Conservation (phyloP, 805 yeast genomes). For the Sugiyamaella mastotermitis region DNA sequence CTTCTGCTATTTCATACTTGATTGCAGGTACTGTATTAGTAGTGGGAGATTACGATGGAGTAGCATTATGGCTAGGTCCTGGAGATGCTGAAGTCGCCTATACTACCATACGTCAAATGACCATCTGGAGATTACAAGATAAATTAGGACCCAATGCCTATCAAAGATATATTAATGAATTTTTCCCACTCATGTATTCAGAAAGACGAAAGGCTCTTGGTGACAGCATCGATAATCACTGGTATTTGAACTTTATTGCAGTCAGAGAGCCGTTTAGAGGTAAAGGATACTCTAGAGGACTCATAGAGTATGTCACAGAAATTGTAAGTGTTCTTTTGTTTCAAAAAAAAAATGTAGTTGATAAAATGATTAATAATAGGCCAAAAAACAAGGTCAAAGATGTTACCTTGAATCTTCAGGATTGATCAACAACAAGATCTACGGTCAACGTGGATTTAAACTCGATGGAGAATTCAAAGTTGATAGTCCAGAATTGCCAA, state of each 20-base stretch:
- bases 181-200: slow-evolving; percentile 40
- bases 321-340: no score
- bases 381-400: slow-evolving; percentile 29
- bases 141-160: slow-evolving; percentile 39
- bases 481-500: no score
- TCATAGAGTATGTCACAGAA: slow-evolving; percentile 46
- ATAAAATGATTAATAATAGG: no score
- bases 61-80: slow-evolving; percentile 30
- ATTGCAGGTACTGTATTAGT: no score
- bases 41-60: slow-evolving; percentile 44
- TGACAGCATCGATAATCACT: slow-evolving; percentile 35
- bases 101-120: slow-evolving; percentile 22
- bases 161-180: slow-evolving; percentile 45
- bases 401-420: slow-evolving; percentile 54
- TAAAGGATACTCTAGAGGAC: slow-evolving; percentile 48
- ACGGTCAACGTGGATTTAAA: slow-evolving; percentile 46
- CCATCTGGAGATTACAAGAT: slow-evolving; percentile 33
- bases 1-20: no score
- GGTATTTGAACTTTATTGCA: slow-evolving; percentile 57
- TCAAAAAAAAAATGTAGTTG: no score
- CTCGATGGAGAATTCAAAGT: no score
- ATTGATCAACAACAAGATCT: slow-evolving; percentile 46
- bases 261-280: slow-evolving; percentile 54
- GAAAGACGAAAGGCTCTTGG: slow-evolving; percentile 37
- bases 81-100: slow-evolving; percentile 22